Evolutionary conservation across 768 basidiomycete species (phyloP).

Genomic region (Flagelloscypha sp.): DNA sequence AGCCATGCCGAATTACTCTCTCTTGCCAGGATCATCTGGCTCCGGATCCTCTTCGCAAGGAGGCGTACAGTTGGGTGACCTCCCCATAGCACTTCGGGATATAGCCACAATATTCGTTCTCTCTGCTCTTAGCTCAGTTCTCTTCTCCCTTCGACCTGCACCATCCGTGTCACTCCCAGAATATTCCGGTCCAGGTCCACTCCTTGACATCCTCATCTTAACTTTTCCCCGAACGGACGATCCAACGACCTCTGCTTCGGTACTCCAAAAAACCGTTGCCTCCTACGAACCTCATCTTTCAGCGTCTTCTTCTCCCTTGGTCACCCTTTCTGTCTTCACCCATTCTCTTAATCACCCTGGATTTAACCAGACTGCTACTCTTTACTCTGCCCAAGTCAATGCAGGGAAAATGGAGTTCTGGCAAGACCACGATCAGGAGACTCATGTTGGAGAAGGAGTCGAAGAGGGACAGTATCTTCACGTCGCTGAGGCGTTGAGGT

Average conservation of each 20-base stretch:
- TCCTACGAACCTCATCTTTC: slow-evolving; percentile 29
- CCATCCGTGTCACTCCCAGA: slow-evolving; percentile 12
- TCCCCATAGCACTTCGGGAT: background rate
- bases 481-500: slow-evolving; percentile 31
- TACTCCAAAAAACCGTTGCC: slow-evolving; percentile 27
- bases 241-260: slow-evolving; percentile 13
- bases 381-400: slow-evolving; percentile 15
- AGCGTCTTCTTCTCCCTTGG: too few relatives aligned
- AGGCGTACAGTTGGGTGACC: slow-evolving; percentile 6
- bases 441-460: slow-evolving; percentile 17
- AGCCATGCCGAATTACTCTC: slow-evolving; percentile 1
- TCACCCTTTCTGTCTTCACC: slow-evolving; percentile 30
- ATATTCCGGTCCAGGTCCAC: slow-evolving; percentile 16
- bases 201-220: slow-evolving; percentile 32
- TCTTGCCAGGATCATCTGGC: slow-evolving; percentile 4
- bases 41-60: slow-evolving; percentile 5
- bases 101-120: slow-evolving; percentile 6
- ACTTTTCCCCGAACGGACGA: slow-evolving; percentile 30
- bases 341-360: slow-evolving; percentile 25
- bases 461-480: slow-evolving; percentile 29
- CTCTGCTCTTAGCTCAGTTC: slow-evolving; percentile 6
- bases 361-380: slow-evolving; percentile 20
- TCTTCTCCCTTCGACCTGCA: slow-evolving; percentile 1
- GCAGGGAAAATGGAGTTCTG: too few relatives aligned
- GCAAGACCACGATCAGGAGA: slow-evolving; percentile 22